These are phyloP conservation scores for Cordyceps javanica DNA, from an alignment of 2,329 filamentous ascomycete species.

Conservation along the genomic window DNA sequence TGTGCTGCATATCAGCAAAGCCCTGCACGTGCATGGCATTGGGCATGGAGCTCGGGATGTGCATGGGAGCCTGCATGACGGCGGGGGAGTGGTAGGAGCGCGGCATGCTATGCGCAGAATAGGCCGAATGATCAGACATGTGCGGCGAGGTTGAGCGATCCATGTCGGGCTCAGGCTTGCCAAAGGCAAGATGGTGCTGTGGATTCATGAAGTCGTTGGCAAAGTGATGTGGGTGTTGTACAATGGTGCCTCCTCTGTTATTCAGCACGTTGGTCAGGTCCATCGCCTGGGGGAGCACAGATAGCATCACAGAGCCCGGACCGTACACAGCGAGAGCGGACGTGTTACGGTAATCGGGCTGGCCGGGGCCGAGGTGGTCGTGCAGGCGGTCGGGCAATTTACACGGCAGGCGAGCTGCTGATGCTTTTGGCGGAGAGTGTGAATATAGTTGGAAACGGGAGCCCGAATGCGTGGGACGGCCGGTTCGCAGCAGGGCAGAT, in stretches of 20 bases:
- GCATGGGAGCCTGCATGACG: conserved; percentile 44
- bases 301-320: conserved; percentile 27
- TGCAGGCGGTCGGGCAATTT: neutral
- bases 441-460: neutral
- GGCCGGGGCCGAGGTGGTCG: neutral
- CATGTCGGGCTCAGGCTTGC: conserved; percentile 35
- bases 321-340: conserved; percentile 11
- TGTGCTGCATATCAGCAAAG: conserved; percentile 30
- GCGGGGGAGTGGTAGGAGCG: conserved; percentile 49
- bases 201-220: conserved; percentile 27
- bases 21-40: conserved; percentile 37
- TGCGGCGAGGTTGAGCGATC: conserved; percentile 53
- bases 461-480: neutral
- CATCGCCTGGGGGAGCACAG: conserved; percentile 43
- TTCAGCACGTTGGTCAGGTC: conserved; percentile 49
- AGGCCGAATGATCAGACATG: conserved; percentile 53
- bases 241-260: conserved; percentile 36
- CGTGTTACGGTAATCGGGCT: conserved; percentile 4
- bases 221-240: conserved; percentile 26
- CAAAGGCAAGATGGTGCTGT: conserved; percentile 25
- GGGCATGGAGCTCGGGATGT: conserved; percentile 38
- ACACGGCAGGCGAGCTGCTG: neutral
- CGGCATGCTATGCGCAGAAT: conserved; percentile 43
- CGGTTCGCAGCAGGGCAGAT: neutral
- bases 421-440: neutral